phyloP scores from a whole-genome alignment of 2,329 filamentous ascomycete genomes.

The Geoglossum cookeanum region DNA sequence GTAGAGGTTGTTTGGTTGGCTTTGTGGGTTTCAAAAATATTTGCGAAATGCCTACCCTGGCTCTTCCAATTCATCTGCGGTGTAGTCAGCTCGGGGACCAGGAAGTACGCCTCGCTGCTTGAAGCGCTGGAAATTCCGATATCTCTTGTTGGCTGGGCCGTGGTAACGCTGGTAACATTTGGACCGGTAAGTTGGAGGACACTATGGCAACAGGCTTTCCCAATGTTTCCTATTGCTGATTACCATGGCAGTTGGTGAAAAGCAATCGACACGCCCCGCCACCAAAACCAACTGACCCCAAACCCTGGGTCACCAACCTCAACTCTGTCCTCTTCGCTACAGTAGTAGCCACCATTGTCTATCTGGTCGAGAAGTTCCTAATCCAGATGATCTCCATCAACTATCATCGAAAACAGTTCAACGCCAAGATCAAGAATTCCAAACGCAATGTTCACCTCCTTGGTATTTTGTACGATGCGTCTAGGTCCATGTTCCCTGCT shows the following conservation, averaged over 20 bases:
- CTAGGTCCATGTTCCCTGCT: slow-evolving; percentile 70
- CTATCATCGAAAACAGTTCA: slow-evolving; percentile 71
- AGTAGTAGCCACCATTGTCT: slow-evolving; percentile 49
- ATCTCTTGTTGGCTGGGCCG: no score
- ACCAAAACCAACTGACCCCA: no score
- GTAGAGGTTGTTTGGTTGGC: slow-evolving; percentile 44
- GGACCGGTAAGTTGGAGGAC: no score
- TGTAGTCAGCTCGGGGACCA: slow-evolving; percentile 42
- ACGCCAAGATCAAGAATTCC: slow-evolving; percentile 66
- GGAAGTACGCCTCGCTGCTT: slow-evolving; percentile 42
- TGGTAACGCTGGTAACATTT: no score
- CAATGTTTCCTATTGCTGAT: no score
- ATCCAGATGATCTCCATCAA: slow-evolving; percentile 71
- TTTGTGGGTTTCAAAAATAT: slow-evolving; percentile 41
- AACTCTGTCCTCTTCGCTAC: slow-evolving; percentile 46
- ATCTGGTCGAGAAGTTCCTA: slow-evolving; percentile 58
- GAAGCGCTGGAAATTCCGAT: slow-evolving; percentile 36
- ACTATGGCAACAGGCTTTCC: no score
- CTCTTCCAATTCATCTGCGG: slow-evolving; percentile 42
- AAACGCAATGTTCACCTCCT: slow-evolving; percentile 73
- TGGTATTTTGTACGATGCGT: slow-evolving; percentile 76
- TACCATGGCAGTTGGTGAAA: no score
- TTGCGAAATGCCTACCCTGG: slow-evolving; percentile 37
- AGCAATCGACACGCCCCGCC: no score
- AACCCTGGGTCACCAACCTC: slow-evolving; percentile 35